These are phyloP conservation scores for Acarospora socialis DNA, from an alignment of 2,329 filamentous ascomycete genomes.

Conservation along the genomic window DNA sequence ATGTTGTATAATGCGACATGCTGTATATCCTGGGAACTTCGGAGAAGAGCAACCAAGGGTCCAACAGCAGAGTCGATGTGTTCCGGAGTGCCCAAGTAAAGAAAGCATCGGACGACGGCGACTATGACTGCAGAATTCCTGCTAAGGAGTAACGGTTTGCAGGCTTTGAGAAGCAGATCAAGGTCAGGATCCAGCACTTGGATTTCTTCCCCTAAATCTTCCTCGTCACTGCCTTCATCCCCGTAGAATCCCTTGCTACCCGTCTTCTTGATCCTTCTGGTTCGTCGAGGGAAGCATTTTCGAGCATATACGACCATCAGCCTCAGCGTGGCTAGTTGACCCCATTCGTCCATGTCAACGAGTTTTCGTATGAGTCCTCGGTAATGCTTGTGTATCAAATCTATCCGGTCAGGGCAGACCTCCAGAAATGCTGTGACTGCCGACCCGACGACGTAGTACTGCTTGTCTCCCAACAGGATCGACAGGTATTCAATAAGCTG, in stretches of 20 bases:
- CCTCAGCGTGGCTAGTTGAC: slow-evolving; percentile 68
- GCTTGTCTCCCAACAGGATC: slow-evolving; percentile 69
- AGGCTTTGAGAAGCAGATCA: slow-evolving; percentile 61
- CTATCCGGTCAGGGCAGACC: slow-evolving; percentile 72
- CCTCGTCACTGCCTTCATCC: slow-evolving; percentile 40
- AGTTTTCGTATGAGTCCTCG: slow-evolving; percentile 72
- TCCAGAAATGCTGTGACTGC: slow-evolving; percentile 82
- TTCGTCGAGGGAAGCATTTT: slow-evolving; percentile 68
- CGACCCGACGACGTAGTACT: slow-evolving; percentile 92
- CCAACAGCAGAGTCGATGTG: slow-evolving; percentile 66
- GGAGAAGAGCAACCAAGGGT: slow-evolving; percentile 70
- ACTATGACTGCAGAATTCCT: slow-evolving; percentile 88
- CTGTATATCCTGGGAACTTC: slow-evolving; percentile 74
- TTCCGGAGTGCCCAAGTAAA: slow-evolving; percentile 65
- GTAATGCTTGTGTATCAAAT: slow-evolving; percentile 85
- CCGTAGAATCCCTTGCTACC: slow-evolving; percentile 68
- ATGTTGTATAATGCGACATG: slow-evolving; percentile 88
- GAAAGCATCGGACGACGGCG: slow-evolving; percentile 70
- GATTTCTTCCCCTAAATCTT: slow-evolving; percentile 40
- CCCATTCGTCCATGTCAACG: slow-evolving; percentile 99
- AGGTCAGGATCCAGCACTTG: slow-evolving; percentile 65
- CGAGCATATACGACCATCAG: slow-evolving; percentile 76
- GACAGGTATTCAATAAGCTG: slow-evolving; percentile 73
- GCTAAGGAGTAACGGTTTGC: slow-evolving; percentile 75
- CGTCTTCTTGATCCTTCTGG: slow-evolving; percentile 40